Evolutionary conservation across 78 protist genomes (phyloP).

Genomic region (Polysphondylium violaceum): DNA sequence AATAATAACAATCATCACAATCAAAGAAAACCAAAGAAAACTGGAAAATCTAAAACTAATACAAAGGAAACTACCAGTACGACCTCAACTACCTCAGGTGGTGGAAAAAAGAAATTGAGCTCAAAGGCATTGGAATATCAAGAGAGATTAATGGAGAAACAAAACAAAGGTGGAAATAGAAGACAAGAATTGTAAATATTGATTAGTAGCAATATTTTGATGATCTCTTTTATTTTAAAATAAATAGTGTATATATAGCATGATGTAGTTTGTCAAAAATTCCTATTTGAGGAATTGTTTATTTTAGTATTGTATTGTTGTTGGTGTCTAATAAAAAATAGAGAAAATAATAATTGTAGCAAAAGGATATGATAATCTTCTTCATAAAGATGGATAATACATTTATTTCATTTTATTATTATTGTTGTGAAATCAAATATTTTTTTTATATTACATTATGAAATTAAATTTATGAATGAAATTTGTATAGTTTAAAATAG

Average conservation of each 20-base stretch:
- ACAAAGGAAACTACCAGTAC: background rate
- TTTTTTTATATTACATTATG: too few relatives aligned
- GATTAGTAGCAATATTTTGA: background rate
- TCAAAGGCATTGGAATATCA: conserved; percentile 38
- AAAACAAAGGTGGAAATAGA: conserved; percentile 59
- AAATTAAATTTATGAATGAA: too few relatives aligned
- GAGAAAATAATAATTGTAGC: too few relatives aligned
- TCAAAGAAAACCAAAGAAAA: conserved; percentile 9
- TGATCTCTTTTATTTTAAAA: background rate
- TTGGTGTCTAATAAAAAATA: background rate
- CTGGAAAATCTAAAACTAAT: background rate
- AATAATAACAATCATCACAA: background rate
- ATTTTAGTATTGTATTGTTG: background rate
- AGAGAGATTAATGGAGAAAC: conserved; percentile 61
- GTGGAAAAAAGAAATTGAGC: background rate
- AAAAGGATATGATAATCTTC: too few relatives aligned
- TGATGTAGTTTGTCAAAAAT: background rate
- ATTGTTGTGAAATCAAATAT: too few relatives aligned
- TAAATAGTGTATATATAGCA: background rate
- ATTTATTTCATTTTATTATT: too few relatives aligned
- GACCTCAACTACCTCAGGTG: background rate
- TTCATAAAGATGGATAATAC: too few relatives aligned
- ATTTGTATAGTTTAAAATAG: too few relatives aligned
- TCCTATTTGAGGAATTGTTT: background rate
- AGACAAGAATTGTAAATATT: conserved; percentile 26